Conservation (phyloP, 2,329 filamentous ascomycete species). For the Ramularia collo-cygni region DNA sequence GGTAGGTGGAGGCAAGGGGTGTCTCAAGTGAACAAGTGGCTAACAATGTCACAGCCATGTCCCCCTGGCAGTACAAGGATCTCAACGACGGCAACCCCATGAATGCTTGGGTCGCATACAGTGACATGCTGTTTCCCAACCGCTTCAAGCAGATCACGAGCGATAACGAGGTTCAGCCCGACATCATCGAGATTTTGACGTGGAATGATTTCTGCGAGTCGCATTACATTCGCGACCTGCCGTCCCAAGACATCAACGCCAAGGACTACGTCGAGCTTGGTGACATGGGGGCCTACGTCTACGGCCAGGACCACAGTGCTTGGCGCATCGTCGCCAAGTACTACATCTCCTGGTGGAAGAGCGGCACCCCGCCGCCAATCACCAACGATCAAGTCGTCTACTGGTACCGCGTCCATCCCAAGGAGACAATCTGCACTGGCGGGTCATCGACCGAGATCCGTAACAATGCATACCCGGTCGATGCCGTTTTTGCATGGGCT, state of each 20-base stretch:
- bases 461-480: slow-evolving; percentile 29
- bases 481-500: slow-evolving; percentile 35
- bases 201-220: slow-evolving; percentile 37
- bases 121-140: slow-evolving; percentile 32
- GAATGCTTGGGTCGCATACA: slow-evolving; percentile 33
- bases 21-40: slow-evolving; percentile 18
- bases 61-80: slow-evolving; percentile 36
- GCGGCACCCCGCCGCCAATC: slow-evolving; percentile 26
- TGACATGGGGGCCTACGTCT: slow-evolving; percentile 31
- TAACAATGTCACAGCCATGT: slow-evolving; percentile 28
- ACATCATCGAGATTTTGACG: slow-evolving; percentile 35
- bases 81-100: slow-evolving; percentile 31
- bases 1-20: slow-evolving; percentile 25
- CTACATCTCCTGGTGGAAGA: slow-evolving; percentile 34
- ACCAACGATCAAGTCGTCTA: slow-evolving; percentile 33
- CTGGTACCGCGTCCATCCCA: slow-evolving; percentile 35
- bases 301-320: slow-evolving; percentile 31
- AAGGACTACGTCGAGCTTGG: slow-evolving; percentile 29
- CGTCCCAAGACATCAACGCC: slow-evolving; percentile 21
- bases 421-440: slow-evolving; percentile 27
- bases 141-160: slow-evolving; percentile 26
- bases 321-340: slow-evolving; percentile 35
- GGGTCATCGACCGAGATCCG: slow-evolving; percentile 27
- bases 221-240: slow-evolving; percentile 35
- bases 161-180: slow-evolving; percentile 27